Conservation (phyloP, 2,329 filamentous ascomycete genomes). For the Calonectria hongkongensis region DNA sequence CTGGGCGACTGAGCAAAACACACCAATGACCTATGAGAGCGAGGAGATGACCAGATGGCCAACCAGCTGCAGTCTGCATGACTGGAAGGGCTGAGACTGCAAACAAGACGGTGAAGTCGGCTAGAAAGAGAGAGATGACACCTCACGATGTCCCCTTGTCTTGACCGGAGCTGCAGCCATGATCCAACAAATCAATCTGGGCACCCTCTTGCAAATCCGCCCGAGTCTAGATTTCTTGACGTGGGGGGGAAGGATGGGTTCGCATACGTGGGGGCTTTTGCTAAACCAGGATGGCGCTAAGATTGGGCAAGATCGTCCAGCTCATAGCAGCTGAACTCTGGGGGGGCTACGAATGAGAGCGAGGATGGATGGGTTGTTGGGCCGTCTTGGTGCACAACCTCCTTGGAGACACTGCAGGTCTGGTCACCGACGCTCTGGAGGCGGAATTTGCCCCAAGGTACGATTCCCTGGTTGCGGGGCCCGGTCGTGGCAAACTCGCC, state of each 20-base stretch:
- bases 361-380: conserved; percentile 2
- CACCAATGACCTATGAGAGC: conserved; percentile 10
- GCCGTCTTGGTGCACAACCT: conserved; percentile 12
- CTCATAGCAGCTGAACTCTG: conserved; percentile 31
- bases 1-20: conserved; percentile 2
- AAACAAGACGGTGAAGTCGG: conserved; percentile 25
- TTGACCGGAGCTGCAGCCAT: conserved; percentile 18
- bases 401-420: conserved; percentile 24
- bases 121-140: conserved; percentile 1
- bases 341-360: conserved; percentile 6
- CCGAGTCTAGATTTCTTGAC: conserved; percentile 16
- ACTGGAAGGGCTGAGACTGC: conserved; percentile 14
- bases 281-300: background rate
- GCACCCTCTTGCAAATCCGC: background rate
- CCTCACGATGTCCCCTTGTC: conserved; percentile 26
- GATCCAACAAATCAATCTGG: conserved; percentile 13
- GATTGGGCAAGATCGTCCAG: conserved; percentile 36
- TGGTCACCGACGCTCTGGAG: conserved; percentile 25
- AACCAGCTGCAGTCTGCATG: conserved; percentile 20
- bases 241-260: conserved; percentile 31
- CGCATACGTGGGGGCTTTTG: conserved; percentile 36
- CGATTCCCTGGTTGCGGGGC: conserved; percentile 24
- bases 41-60: conserved; percentile 5
- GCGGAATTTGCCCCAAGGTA: conserved; percentile 24
- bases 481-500: conserved; percentile 13